Percentiles rank a stretch among this genome's conserved stretches.
Conservation (phyloP, 768 basidiomycete species). For the Daedaleopsis nitida region DNA sequence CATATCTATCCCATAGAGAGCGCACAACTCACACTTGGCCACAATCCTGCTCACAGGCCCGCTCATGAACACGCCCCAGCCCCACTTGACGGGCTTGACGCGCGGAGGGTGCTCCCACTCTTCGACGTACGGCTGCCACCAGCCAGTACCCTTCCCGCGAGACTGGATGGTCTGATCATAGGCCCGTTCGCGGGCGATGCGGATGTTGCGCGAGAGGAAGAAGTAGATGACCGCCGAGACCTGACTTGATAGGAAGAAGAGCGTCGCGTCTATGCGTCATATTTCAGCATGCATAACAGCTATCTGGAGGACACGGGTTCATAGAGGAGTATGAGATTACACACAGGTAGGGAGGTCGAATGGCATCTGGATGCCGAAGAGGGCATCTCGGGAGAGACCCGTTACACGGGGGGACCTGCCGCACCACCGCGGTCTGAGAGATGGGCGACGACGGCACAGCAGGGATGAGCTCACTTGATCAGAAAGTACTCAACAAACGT, state of each 20-base stretch:
- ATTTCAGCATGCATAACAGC: conserved; percentile 7
- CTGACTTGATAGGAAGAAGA: conserved; percentile 75
- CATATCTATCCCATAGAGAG: too few relatives aligned
- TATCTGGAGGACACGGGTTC: too few relatives aligned
- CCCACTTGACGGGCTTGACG: conserved; percentile 14
- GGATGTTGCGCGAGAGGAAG: conserved; percentile 83
- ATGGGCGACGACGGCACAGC: background rate
- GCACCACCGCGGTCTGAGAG: background rate
- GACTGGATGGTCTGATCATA: conserved; percentile 85
- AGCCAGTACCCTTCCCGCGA: conserved; percentile 77
- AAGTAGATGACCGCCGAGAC: conserved; percentile 74
- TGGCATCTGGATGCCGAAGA: conserved; percentile 68
- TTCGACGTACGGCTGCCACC: conserved; percentile 84
- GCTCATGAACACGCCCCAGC: conserved; percentile 15
- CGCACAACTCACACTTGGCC: conserved; percentile 21
- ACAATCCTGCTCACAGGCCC: conserved; percentile 18
- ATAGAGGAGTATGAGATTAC: conserved; percentile 3
- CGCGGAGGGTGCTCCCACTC: conserved; percentile 68
- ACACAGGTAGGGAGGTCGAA: conserved; percentile 73
- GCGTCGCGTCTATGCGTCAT: conserved; percentile 60
- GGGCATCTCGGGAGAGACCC: conserved; percentile 59
- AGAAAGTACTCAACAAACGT: conserved; percentile 67
- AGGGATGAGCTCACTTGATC: conserved; percentile 47
- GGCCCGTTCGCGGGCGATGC: conserved; percentile 73
- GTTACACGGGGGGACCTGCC: conserved; percentile 62